Evolutionary conservation across 805 yeast species (phyloP).

Genomic region (Ogataea methylovora): DNA sequence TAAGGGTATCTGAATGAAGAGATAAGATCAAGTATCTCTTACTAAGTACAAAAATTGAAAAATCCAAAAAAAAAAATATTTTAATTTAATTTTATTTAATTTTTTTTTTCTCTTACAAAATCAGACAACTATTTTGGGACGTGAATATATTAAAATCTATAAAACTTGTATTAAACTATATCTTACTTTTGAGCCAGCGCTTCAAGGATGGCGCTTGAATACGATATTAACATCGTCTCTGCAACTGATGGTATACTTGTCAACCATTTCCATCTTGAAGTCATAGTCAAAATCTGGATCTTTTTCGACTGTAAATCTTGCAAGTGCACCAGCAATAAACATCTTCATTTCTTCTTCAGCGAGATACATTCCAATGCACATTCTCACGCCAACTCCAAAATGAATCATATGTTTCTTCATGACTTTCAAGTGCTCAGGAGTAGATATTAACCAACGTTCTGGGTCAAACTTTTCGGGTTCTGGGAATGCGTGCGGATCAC

Average conservation of each 20-base stretch:
- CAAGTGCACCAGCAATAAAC: slow-evolving; percentile 44
- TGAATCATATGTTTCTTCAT: slow-evolving; percentile 55
- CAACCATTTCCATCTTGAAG: slow-evolving; percentile 16
- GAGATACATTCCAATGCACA: slow-evolving; percentile 68
- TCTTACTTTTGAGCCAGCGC: too few relatives aligned
- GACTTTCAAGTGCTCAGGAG: slow-evolving; percentile 22
- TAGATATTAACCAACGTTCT: slow-evolving; percentile 49
- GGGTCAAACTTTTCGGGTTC: slow-evolving; percentile 39
- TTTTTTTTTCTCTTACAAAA: too few relatives aligned
- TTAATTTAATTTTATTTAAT: too few relatives aligned
- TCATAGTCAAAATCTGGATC: slow-evolving; percentile 19
- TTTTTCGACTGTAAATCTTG: slow-evolving; percentile 29
- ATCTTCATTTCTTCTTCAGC: slow-evolving; percentile 62
- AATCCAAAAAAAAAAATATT: too few relatives aligned
- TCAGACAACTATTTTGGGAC: too few relatives aligned
- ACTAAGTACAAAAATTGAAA: too few relatives aligned
- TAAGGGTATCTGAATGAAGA: too few relatives aligned
- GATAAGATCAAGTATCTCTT: too few relatives aligned
- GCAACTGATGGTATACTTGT: slow-evolving; percentile 25
- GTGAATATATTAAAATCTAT: too few relatives aligned
- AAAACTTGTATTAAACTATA: too few relatives aligned
- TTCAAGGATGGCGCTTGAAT: too few relatives aligned
- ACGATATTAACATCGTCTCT: too few relatives aligned
- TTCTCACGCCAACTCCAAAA: slow-evolving; percentile 65
- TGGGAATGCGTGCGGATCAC: slow-evolving; percentile 41